Base-by-base conservation (phyloP, 257 asterid species). In the Perilla frutescens region DNA sequence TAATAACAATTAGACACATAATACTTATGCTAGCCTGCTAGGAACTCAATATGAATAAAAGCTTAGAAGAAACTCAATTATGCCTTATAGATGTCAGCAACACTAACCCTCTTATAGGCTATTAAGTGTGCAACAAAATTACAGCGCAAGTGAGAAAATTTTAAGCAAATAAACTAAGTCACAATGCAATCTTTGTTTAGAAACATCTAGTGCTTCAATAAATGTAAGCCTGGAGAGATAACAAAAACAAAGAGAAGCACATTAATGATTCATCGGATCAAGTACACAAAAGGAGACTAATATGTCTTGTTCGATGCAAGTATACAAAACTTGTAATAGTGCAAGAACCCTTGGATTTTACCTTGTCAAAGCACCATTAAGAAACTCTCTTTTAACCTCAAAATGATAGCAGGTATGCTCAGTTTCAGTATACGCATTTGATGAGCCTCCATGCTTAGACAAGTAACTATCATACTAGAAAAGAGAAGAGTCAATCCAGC, bases 381-480 rank as follows among this genome's bases (percentile, higher is more conserved):
- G 97, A 86, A 85, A 92, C 90, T 95, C 99, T 77, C 80, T 84
- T 71, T 95, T 90, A 68, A 95, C 98, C 62, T 95, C 99, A 85
- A 95, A 95, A 81, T 95, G 96, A 84, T 95, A 95, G 86, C 98
- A 92, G 36, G 99, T 92, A 78, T 90, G 86, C 91, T 95, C 98
- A 7, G 99, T 92, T 81, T 95, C 99, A n/a, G 99, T 95, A 82
- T 90, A 92, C 13, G 98, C 99, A 84, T 95, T 95, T 61, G 99
- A 95, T n/a, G 96, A 86, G 15, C 99, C 99, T 74, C 99, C 99
- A 79, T 87, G 99, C 88, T 92, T 90, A 70, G 99, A 92, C 90
- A 95, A 84, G 89, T 84, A 95, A 87, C 97, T 95, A 62, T 90
- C 99, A 86, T 95, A 95, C 99, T 95, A 86, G 76, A 79, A 81